A percentile compares a stretch with the other conserved stretches of the same genome.
Conservation (phyloP, 2,329 filamentous ascomycete genomes). For the Massarina eburnea region DNA sequence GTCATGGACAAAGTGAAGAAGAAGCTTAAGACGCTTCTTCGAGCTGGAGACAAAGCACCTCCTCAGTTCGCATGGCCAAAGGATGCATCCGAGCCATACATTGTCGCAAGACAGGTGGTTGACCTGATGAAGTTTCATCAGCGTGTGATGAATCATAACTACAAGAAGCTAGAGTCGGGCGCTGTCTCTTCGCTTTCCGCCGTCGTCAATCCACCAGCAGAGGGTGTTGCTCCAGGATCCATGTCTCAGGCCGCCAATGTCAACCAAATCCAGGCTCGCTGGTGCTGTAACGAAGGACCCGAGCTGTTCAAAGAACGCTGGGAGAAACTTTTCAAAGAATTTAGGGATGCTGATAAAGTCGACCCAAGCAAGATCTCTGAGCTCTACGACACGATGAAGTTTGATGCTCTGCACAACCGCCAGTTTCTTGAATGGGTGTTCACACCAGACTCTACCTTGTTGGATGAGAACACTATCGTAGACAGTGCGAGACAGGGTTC, state of each 20-base stretch:
- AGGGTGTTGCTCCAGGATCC: conserved; percentile 45
- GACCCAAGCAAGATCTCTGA: conserved; percentile 99
- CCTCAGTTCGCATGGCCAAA: conserved; percentile 97
- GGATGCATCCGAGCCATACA: conserved; percentile 89
- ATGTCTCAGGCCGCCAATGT: conserved; percentile 37
- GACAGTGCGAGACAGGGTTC: conserved; percentile 37
- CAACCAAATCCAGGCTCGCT: conserved; percentile 74
- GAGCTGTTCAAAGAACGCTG: conserved; percentile 94
- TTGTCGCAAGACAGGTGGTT: conserved; percentile 88
- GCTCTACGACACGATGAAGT: conserved; percentile 99
- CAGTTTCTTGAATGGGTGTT: conserved; percentile 98
- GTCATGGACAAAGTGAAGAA: conserved; percentile 99
- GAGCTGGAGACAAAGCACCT: conserved; percentile 90
- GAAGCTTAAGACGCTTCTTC: conserved; percentile 89
- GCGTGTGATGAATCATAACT: conserved; percentile 93
- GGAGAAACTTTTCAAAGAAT: conserved; percentile 97
- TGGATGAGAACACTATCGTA: conserved; percentile 60
- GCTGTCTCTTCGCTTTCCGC: conserved; percentile 64
- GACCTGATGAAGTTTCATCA: conserved; percentile 98
- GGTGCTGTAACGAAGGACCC: conserved; percentile 95
- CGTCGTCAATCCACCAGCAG: conserved; percentile 26
- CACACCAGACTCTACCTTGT: conserved; percentile 76
- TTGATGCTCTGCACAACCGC: conserved; percentile 94
- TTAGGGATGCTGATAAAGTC: conserved; percentile 95
- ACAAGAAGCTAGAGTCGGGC: conserved; percentile 71